These are phyloP conservation scores for Linderniella brevidens DNA, from an alignment of 257 asterid species.

Conservation along the genomic window DNA sequence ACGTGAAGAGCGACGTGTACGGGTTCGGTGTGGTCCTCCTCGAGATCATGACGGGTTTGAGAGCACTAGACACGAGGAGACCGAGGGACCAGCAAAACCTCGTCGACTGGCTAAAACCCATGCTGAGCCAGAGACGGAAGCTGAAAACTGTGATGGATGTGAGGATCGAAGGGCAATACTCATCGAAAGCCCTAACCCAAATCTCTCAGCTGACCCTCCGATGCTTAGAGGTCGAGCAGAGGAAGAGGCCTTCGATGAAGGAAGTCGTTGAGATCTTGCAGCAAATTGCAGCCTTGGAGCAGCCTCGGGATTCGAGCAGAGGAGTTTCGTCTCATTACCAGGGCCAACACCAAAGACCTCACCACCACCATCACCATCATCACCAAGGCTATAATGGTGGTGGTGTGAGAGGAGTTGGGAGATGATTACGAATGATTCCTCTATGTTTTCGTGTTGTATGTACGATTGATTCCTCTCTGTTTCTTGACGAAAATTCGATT, in stretches of 20 bases:
- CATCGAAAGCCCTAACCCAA: constrained; percentile 22
- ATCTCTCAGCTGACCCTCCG: constrained; percentile 27
- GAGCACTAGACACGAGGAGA: constrained; percentile 29
- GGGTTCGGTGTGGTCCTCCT: constrained; percentile 57
- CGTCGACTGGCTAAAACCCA: constrained; percentile 30
- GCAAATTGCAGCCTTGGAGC: constrained; percentile 25
- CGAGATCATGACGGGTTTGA: constrained; percentile 36
- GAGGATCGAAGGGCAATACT: constrained; percentile 29
- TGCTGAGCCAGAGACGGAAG: constrained; percentile 25
- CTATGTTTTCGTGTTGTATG: too few relatives aligned
- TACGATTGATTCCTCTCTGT: too few relatives aligned
- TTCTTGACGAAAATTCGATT: too few relatives aligned
- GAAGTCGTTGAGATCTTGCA: constrained; percentile 28
- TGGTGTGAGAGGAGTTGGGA: too few relatives aligned
- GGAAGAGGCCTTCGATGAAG: constrained; percentile 33
- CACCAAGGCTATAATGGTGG: background rate
- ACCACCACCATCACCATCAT: background rate
- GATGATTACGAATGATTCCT: too few relatives aligned
- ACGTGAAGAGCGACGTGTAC: constrained; percentile 45
- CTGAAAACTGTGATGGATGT: constrained; percentile 25
- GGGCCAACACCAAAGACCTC: background rate
- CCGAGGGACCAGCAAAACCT: constrained; percentile 24
- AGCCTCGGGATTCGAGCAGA: constrained; percentile 5
- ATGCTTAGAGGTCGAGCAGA: constrained; percentile 30
- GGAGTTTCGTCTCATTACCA: background rate